Base-by-base conservation (phyloP, 129 eudicot species). In the Flaveria brownii region DNA sequence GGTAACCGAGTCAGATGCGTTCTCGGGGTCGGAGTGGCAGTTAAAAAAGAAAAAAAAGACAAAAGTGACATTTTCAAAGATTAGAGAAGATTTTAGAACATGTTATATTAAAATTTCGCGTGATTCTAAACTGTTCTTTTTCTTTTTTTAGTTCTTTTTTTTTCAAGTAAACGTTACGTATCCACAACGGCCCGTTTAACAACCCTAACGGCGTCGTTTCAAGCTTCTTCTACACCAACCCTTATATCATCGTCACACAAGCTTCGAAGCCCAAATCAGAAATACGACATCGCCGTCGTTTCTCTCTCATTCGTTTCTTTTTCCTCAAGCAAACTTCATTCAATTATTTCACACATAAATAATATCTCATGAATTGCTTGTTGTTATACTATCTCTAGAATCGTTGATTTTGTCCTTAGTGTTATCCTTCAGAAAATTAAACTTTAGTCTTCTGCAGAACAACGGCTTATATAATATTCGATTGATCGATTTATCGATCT, bases 251-350 rank as follows among this genome's bases (percentile, higher is more conserved):
- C n/a, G n/a, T n/a, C 76, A 2, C 23, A 71, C 47, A 7, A 46
- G 9, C 14, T 71, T 76, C 63, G 22, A 45, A 56, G 5, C 59
- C 69, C 1, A 69, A 61, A 36, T 36, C 41, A 36, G 41, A 36
- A 36, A 5, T 36, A 36, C 41, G 41, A 36, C 41, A 36, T 36
- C 66, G 82, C 77, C 82, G 82, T 47, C 82, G 71, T 78, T 68
- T 67, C 74, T 76, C 80, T 66, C 80, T 76, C 80, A 17, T 77
- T 70, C 47, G 59, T 66, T 72, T 17, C 74, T 73, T 80, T 73
- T 17, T 25, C 69, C 17, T n/a, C 79, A 54, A 73, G 69, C 50
- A 23, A 39, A 55, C 28, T 16, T 18, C 12, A 41, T 74, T 74
- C 71, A 75, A 46, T 61, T 7, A 41, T 30, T 72, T 54, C 83